Evolutionary conservation across 2,329 filamentous ascomycete species (phyloP).

Genomic region (Mollisiaceae sp.): DNA sequence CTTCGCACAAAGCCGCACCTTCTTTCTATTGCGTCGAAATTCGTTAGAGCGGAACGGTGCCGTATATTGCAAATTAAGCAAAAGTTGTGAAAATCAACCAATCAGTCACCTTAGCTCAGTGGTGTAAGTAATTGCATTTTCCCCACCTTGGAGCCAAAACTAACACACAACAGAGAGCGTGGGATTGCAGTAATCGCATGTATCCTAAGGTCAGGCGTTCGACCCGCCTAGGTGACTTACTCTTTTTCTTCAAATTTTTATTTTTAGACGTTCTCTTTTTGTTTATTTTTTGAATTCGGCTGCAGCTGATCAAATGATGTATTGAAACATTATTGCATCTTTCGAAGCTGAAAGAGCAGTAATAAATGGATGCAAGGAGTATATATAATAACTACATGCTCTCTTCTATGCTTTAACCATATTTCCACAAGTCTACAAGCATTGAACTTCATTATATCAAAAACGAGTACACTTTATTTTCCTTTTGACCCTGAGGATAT

Average conservation of each 20-base stretch:
- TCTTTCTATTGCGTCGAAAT: not conserved
- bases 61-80: not conserved
- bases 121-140: not conserved
- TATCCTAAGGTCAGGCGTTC: constrained; percentile 5
- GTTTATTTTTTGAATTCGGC: not conserved
- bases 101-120: not conserved
- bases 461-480: too few species aligned
- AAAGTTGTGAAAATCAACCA: not conserved
- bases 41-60: not conserved
- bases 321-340: too few species aligned
- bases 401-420: too few species aligned
- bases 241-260: not conserved
- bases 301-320: too few species aligned
- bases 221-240: not conserved
- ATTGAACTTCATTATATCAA: too few species aligned
- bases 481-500: too few species aligned
- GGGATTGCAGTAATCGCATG: constrained; percentile 12
- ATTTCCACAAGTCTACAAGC: too few species aligned
- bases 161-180: not conserved
- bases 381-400: too few species aligned
- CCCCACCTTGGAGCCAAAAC: not conserved
- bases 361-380: too few species aligned
- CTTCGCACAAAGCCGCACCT: not conserved
- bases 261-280: not conserved
- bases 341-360: too few species aligned